Base-by-base conservation (phyloP, 306 rosid species). In the Sicyos baderoa region DNA sequence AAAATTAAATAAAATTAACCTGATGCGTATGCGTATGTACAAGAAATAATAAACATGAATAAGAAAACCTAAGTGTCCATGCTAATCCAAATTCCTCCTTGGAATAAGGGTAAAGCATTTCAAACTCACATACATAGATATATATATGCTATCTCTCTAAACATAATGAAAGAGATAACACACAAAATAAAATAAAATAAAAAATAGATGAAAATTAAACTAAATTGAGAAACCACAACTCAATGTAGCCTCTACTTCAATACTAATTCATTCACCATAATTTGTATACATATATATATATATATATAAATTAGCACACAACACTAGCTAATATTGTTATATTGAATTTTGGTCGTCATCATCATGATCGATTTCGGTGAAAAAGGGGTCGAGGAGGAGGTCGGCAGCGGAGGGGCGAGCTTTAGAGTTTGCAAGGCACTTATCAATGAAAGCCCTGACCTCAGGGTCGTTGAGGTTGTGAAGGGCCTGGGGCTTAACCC, bases 361-460 rank as follows among this genome's bases (percentile, higher is more conserved):
- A 1, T 76, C 55, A 27, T 52, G 62, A 19, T 71, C 79, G 55
- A 88, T 44, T 44, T 86, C 96, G 10, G 81, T 76, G 45, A 93
- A 93, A 80, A 93, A 89, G 0, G 95, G 65, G 49, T 92, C 89
- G 10, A 37, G 69, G 72, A 92, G 98, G 72, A 92, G 95, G 51
- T 92, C 84, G 5, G 83, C 58, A 0, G 98, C 95, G 3, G 96
- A 86, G 17, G 95, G 98, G 17, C 98, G 84, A 3, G 79, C 83
- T 73, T 81, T 76, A 1, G 87, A 92, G 49, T 83, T 88, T 11
- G 91, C 88, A 3, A 92, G 88, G 72, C 95, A 92, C 78, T 74
- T 92, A 77, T 92, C 98, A 29, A 92, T 79, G 81, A 92, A 92
- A 0, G 48, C 82, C 80, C 51, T 82, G 10, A 86, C 89, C 22